These are phyloP conservation scores for Helicocarpus griseus DNA, from an alignment of 2,329 filamentous ascomycete genomes.

Conservation along the genomic window DNA sequence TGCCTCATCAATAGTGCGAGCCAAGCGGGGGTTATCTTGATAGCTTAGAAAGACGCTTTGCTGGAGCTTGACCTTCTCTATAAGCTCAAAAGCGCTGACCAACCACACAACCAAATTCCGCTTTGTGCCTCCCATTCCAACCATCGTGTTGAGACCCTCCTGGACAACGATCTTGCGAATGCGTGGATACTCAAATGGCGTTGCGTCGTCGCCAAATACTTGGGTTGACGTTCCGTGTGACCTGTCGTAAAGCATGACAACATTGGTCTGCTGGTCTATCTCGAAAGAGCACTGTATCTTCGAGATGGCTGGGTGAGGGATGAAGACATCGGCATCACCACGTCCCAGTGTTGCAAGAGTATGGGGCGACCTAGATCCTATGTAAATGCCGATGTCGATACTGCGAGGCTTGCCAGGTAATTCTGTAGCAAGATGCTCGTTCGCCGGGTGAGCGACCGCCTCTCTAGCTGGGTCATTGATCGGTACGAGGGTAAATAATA, in stretches of 20 bases:
- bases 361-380: constrained; percentile 1
- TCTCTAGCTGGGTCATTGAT: not conserved
- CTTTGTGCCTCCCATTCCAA: constrained; percentile 13
- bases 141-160: constrained; percentile 9
- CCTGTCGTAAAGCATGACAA: constrained; percentile 13
- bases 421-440: constrained; percentile 3
- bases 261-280: constrained; percentile 8
- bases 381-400: constrained; percentile 7
- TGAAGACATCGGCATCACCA: constrained; percentile 10
- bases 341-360: constrained; percentile 12
- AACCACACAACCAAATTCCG: constrained; percentile 9
- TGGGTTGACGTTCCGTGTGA: constrained; percentile 11
- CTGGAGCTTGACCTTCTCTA: not conserved
- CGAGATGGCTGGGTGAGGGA: constrained; percentile 11
- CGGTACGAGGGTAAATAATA: constrained; percentile 1
- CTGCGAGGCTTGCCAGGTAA: not conserved
- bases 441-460: constrained; percentile 5
- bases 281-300: constrained; percentile 17
- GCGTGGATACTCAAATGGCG: constrained; percentile 10
- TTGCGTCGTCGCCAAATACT: constrained; percentile 12
- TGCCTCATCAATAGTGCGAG: not conserved
- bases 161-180: constrained; percentile 13
- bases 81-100: not conserved
- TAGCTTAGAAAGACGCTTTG: not conserved
- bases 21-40: not conserved